phyloP scores from a whole-genome alignment of 2,329 filamentous ascomycete genomes.

The Neonectria punicea region DNA sequence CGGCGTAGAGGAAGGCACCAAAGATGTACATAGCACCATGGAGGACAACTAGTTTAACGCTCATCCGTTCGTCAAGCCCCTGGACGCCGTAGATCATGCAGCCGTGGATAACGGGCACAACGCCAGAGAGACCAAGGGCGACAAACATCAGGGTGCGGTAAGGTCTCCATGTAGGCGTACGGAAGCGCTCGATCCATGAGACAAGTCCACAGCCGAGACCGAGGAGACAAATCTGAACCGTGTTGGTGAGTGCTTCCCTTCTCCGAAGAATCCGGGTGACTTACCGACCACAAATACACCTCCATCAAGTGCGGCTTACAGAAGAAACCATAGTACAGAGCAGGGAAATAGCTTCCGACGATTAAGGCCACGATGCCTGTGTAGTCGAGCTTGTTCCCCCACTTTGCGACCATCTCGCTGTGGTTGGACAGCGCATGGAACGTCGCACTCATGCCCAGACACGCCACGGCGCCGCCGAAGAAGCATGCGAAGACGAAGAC shows the following conservation, averaged over 20 bases:
- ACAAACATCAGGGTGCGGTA: conserved; percentile 93
- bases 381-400: conserved; percentile 95
- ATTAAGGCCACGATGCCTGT: conserved; percentile 93
- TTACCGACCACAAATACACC: conserved; percentile 80
- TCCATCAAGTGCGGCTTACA: conserved; percentile 73
- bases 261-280: conserved; percentile 40
- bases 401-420: conserved; percentile 77
- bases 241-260: conserved; percentile 29
- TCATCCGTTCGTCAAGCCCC: conserved; percentile 77
- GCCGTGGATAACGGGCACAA: conserved; percentile 86
- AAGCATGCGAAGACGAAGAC: conserved; percentile 81
- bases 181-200: conserved; percentile 83
- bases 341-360: conserved; percentile 89
- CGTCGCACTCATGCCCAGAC: conserved; percentile 83
- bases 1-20: conserved; percentile 87
- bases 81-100: conserved; percentile 72
- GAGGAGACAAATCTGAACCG: conserved; percentile 76
- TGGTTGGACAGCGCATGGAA: conserved; percentile 91
- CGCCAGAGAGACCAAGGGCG: conserved; percentile 82
- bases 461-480: conserved; percentile 77
- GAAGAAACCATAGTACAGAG: conserved; percentile 87
- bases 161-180: conserved; percentile 84
- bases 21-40: conserved; percentile 87
- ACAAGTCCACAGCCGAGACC: conserved; percentile 80
- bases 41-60: conserved; percentile 80